Percentiles rank a stretch among this genome's conserved stretches.
phyloP scores from a whole-genome alignment of 208 protist species.

The Zelonia costaricensis region DNA sequence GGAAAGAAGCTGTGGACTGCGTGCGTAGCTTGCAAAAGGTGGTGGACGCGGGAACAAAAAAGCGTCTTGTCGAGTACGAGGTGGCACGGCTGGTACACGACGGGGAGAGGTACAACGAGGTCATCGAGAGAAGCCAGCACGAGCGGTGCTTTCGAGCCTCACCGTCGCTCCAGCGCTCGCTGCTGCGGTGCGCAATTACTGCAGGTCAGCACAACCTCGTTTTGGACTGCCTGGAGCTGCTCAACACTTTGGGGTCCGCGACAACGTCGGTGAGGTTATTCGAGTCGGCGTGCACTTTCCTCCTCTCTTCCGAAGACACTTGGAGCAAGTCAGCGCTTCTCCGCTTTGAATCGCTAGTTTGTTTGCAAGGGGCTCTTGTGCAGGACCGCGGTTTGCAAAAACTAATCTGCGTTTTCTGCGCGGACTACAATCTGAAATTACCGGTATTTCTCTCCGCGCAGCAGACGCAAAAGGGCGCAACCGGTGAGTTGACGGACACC shows the following conservation, averaged over 20 bases:
- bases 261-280: conserved; percentile 14
- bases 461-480: too few species aligned
- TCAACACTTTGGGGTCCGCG: not conserved
- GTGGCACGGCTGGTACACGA: conserved; percentile 23
- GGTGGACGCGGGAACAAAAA: conserved; percentile 8
- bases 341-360: conserved; percentile 15
- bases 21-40: conserved; percentile 10
- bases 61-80: conserved; percentile 19
- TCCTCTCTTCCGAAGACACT: conserved; percentile 1
- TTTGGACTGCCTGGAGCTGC: conserved; percentile 5
- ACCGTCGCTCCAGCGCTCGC: conserved; percentile 21
- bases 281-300: conserved; percentile 8
- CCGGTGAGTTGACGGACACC: not conserved
- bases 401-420: conserved; percentile 18
- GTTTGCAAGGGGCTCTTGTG: conserved; percentile 5
- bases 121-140: conserved; percentile 7
- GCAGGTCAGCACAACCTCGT: not conserved
- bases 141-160: conserved; percentile 18
- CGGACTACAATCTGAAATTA: conserved; percentile 29
- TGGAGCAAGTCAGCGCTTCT: conserved; percentile 4
- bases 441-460: conserved; percentile 8
- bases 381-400: conserved; percentile 12
- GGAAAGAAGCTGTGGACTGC: conserved; percentile 12
- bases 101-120: conserved; percentile 12
- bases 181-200: conserved; percentile 23